phyloP scores from a whole-genome alignment of 2,329 filamentous ascomycete species.

The Metarhizium guizhouense region DNA sequence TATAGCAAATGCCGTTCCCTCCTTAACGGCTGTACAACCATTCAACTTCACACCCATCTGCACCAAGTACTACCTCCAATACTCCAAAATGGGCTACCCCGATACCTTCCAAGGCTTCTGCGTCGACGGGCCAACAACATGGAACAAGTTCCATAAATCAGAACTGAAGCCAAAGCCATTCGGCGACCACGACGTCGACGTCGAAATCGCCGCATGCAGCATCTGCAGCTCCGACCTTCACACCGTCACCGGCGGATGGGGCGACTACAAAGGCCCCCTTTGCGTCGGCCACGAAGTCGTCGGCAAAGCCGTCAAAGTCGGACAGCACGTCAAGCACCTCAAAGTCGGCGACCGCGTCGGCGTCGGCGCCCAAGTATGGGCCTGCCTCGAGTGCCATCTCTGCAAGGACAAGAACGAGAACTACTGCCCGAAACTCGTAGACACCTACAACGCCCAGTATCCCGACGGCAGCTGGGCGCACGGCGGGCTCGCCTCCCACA shows the following conservation, averaged over 20 bases:
- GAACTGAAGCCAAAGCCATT: constrained; percentile 29
- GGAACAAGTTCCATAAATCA: constrained; percentile 30
- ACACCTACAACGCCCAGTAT: constrained; percentile 51
- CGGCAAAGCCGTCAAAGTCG: constrained; percentile 42
- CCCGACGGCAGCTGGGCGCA: constrained; percentile 51
- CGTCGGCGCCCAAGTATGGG: constrained; percentile 50
- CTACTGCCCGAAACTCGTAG: constrained; percentile 37
- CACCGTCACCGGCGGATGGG: constrained; percentile 49
- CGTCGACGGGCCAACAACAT: constrained; percentile 31
- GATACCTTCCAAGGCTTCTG: constrained; percentile 35
- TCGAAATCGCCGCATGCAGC: constrained; percentile 63
- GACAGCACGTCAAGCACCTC: constrained; percentile 35
- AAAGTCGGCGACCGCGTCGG: constrained; percentile 56
- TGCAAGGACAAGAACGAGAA: constrained; percentile 41
- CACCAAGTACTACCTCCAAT: too few relatives aligned
- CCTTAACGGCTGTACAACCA: too few relatives aligned
- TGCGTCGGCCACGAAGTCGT: constrained; percentile 52
- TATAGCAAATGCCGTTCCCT: too few relatives aligned
- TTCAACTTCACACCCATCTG: too few relatives aligned
- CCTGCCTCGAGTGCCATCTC: constrained; percentile 42
- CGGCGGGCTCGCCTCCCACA: constrained; percentile 50
- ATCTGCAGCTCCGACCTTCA: constrained; percentile 55
- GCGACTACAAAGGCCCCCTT: constrained; percentile 34
- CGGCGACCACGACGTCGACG: constrained; percentile 41
- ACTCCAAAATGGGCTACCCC: constrained; percentile 30